These are phyloP conservation scores for Aegle marmelos DNA, from an alignment of 345 rosid genomes.

Conservation along the genomic window DNA sequence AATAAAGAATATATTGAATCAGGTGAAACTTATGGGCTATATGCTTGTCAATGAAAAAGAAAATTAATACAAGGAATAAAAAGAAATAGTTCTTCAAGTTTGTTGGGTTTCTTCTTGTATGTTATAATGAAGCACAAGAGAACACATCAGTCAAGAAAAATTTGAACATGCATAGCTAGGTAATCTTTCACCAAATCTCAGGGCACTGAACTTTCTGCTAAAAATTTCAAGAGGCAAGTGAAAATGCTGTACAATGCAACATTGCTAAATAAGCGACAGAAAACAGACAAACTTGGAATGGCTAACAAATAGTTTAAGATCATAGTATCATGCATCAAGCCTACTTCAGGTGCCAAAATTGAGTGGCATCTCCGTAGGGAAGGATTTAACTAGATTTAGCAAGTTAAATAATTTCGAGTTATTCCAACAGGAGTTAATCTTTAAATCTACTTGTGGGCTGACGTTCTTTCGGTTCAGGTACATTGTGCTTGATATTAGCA, in stretches of 20 bases:
- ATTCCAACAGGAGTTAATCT: not conserved
- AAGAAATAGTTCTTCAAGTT: constrained; percentile 1
- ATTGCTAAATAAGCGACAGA: not conserved
- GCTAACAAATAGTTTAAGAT: not conserved
- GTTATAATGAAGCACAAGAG: not conserved
- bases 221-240: not conserved
- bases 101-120: not conserved
- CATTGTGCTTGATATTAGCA: not conserved
- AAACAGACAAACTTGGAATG: not conserved
- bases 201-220: not conserved
- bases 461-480: not conserved
- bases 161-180: not conserved
- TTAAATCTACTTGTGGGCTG: not conserved
- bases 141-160: not conserved
- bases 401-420: not conserved
- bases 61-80: not conserved
- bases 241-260: not conserved
- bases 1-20: constrained; percentile 26
- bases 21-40: constrained; percentile 6
- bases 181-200: not conserved
- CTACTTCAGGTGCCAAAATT: not conserved
- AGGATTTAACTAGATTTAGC: not conserved
- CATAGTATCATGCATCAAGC: not conserved
- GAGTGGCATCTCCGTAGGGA: not conserved
- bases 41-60: not conserved